Evolutionary conservation across 2,329 filamentous ascomycete species (phyloP), one percentile per base, ranked within the genome.

Genomic region (Phoma sp.): DNA sequence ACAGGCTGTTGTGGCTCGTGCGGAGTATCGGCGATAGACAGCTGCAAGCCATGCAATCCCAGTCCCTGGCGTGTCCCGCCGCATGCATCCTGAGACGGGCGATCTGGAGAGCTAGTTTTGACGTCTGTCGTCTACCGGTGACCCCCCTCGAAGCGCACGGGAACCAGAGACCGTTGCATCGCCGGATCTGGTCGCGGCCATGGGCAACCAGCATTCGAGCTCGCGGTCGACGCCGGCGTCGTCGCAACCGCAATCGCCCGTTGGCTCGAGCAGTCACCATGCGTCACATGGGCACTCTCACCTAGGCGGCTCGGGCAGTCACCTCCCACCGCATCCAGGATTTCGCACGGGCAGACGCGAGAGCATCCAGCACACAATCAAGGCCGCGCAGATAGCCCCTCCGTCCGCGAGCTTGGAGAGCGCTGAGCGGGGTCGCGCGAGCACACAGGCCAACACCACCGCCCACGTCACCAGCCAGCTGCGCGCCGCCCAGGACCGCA

Each of bases 281-380:
- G 23, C 50, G 50, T 55, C 50, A 51, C 52, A 58, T 48, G 51
- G 28, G 15, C 60, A 54, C 37, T 53, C 52, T 26, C 46, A 53
- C 26, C 42, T 43, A 11, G 49, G 30, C 15, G 37, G 28, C 20
- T 28, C 18, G 9, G 39, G 40, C 39, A 53, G 46, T 20, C 43
- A 50, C 52, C 50, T 39, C 60, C 61, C 59, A 42, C 45, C 48
- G 46, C 57, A 34, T 56, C 39, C 26, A 2, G 62, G 56, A 43
- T 60, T 49, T 58, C 60, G 68, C 37, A 70, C 73, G 33, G 71
- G 72, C 39, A 64, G 76, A 26, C 67, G 76, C 42, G 74, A 76
- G 62, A 74, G 69, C 39, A 76, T 78, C 56, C 76, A 75, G 62
- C 72, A 73, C 17, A 65, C 77, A 40, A 68, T 65, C 37, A 69